phyloP scores from a whole-genome alignment of 306 rosid genomes.

The Urtica urens region DNA sequence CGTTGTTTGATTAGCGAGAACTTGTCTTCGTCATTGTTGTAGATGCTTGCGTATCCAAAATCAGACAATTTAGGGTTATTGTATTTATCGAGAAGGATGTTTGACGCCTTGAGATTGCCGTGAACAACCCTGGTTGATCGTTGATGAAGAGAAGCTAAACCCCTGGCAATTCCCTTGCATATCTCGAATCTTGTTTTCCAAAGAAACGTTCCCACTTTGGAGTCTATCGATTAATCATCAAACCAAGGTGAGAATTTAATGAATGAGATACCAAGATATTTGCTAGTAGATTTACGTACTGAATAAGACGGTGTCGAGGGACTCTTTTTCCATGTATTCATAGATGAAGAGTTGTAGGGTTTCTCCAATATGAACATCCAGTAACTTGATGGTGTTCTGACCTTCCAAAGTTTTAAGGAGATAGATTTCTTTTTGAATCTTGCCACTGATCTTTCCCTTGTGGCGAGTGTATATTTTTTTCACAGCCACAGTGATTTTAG shows the following conservation, averaged over 20 bases:
- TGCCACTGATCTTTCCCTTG: background rate
- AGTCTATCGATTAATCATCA: background rate
- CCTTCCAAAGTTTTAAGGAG: background rate
- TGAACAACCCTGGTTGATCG: background rate
- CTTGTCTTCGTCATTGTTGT: background rate
- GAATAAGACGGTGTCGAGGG: conserved; percentile 9
- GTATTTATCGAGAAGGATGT: conserved; percentile 8
- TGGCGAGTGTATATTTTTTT: conserved; percentile 1
- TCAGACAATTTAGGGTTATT: conserved; percentile 7
- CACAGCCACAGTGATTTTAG: conserved; percentile 8
- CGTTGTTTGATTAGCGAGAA: background rate
- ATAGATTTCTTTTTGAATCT: background rate
- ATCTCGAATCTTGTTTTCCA: conserved; percentile 10
- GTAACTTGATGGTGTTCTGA: background rate
- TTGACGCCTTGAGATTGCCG: conserved; percentile 2
- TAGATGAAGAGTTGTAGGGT: background rate
- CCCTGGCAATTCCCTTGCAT: conserved; percentile 13
- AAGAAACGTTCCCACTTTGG: background rate
- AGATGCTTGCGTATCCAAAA: background rate
- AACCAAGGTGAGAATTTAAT: too few relatives aligned
- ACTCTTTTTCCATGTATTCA: conserved; percentile 9
- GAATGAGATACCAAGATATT: too few relatives aligned
- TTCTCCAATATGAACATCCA: background rate
- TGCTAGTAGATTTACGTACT: too few relatives aligned
- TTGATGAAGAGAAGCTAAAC: conserved; percentile 9